These are phyloP conservation scores for Fusarium newnesense DNA, from an alignment of 2,329 filamentous ascomycete genomes.

Conservation along the genomic window DNA sequence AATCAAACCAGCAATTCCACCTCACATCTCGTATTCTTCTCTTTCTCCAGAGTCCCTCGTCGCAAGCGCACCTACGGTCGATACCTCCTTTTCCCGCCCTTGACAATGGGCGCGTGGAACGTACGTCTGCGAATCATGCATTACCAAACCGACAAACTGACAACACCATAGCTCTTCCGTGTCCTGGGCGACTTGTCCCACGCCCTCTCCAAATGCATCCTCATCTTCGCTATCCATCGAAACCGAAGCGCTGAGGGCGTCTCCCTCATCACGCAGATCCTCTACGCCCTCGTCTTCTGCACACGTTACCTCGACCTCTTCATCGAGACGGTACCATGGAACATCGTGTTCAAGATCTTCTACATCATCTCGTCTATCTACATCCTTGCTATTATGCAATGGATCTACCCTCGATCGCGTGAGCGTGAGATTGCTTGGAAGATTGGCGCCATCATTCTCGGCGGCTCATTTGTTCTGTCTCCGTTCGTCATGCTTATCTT, in stretches of 20 bases:
- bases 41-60: not conserved
- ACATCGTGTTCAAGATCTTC: constrained; percentile 87
- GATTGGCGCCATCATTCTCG: constrained; percentile 76
- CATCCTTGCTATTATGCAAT: constrained; percentile 88
- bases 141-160: constrained; percentile 8
- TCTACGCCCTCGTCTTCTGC: constrained; percentile 88
- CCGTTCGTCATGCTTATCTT: constrained; percentile 80
- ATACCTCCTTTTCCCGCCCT: constrained; percentile 23
- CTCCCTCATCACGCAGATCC: constrained; percentile 88
- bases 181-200: constrained; percentile 87
- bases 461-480: constrained; percentile 72
- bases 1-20: not conserved
- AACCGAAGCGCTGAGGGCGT: constrained; percentile 92
- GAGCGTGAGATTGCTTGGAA: constrained; percentile 96
- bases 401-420: constrained; percentile 84
- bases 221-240: constrained; percentile 89
- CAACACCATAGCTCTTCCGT: constrained; percentile 68
- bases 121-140: constrained; percentile 42
- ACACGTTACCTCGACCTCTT: constrained; percentile 90
- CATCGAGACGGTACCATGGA: constrained; percentile 67
- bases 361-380: constrained; percentile 88
- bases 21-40: not conserved
- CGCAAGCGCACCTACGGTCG: constrained; percentile 26
- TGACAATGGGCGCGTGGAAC: constrained; percentile 55
- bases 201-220: constrained; percentile 85